Percentiles rank a stretch among this genome's conserved stretches.
phyloP scores from a whole-genome alignment of 139 green algal genomes.

The Tetraselmis striata region DNA sequence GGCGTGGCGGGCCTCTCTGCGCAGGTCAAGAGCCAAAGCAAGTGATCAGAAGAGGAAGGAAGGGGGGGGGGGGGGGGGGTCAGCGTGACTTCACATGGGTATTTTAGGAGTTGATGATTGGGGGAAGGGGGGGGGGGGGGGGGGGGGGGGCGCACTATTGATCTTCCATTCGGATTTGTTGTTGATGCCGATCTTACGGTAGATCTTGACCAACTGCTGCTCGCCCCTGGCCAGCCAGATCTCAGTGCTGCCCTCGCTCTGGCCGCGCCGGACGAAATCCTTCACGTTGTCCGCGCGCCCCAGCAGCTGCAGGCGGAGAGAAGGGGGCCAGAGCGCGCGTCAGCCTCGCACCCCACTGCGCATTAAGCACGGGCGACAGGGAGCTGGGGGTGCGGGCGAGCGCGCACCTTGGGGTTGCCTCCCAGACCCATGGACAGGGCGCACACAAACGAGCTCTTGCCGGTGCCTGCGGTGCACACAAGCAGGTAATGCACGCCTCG shows the following conservation, averaged over 20 bases:
- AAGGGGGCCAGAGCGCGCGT: not conserved
- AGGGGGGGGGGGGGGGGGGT: too few species aligned
- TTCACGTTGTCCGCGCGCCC: slow-evolving; percentile 68
- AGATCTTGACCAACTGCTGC: slow-evolving; percentile 17
- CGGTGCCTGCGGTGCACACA: slow-evolving; percentile 51
- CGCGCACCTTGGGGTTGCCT: slow-evolving; percentile 34
- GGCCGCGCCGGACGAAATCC: slow-evolving; percentile 70
- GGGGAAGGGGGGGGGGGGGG: too few species aligned
- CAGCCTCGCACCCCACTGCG: not conserved
- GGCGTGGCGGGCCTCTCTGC: slow-evolving; percentile 27
- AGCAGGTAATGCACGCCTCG: not conserved
- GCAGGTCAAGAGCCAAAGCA: too few species aligned
- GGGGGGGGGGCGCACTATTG: slow-evolving; percentile 33
- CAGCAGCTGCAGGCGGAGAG: slow-evolving; percentile 50
- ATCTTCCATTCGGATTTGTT: slow-evolving; percentile 57
- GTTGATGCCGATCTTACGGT: slow-evolving; percentile 22
- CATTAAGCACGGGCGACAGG: not conserved
- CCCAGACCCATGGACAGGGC: slow-evolving; percentile 81
- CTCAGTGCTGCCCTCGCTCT: slow-evolving; percentile 43
- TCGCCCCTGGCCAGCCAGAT: slow-evolving; percentile 59
- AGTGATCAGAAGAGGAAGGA: too few species aligned
- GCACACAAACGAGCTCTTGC: slow-evolving; percentile 90
- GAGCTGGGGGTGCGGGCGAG: not conserved
- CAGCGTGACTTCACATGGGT: too few species aligned
- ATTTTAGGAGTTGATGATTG: too few species aligned